Evolutionary conservation across 2,329 filamentous ascomycete genomes (phyloP), one percentile per base, ranked within the genome.

Genomic region (Conoideocrella luteorostrata): DNA sequence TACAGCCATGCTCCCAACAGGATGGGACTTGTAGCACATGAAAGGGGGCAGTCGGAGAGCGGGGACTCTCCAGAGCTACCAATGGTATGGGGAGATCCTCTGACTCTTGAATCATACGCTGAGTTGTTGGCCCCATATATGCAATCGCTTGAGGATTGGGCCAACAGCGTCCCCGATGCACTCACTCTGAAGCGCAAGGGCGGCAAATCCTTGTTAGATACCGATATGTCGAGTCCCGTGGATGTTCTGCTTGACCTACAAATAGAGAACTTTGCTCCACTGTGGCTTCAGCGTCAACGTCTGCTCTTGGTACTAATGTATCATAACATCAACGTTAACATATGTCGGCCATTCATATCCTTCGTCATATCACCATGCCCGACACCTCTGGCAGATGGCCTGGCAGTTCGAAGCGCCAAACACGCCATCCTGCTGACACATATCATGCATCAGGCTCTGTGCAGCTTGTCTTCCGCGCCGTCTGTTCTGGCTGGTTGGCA

Each of bases 261-360:
- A 10, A 43, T 56, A 11, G 47, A 56, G 10, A 50, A 56, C 11
- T 64, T 63, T 36, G 59, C 63, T 1, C 66, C 68, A 1, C 47
- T 56, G 1, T 70, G 68, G 68, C 56, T 70, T 2, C 65, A 68
- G 46, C 59, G 54, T 3, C 55, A 58, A 39, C 66, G 67, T 3
- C 43, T 71, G 0, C 56, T 64, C n/a, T 56, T 71, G 1, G 67
- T 71, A 44, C 48, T 69, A 2, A 51, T 60, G 20, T 70, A 70
- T 44, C 66, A 70, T 44, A 62, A 62, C 39, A 47, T 68, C 7
- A 52, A 46, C 30, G 52, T 60, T 18, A 65, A 62, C 42, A 54
- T 69, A 7, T 63, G 60, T 36, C 66, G 68, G 4, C 65, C 64
- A 1, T 64, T 67, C 23, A 64, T 71, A 35, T 55, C 52, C 38